A percentile compares a stretch with the other conserved stretches of the same genome.
phyloP scores from a whole-genome alignment of 345 rosid genomes.

The Mercurialis annua region DNA sequence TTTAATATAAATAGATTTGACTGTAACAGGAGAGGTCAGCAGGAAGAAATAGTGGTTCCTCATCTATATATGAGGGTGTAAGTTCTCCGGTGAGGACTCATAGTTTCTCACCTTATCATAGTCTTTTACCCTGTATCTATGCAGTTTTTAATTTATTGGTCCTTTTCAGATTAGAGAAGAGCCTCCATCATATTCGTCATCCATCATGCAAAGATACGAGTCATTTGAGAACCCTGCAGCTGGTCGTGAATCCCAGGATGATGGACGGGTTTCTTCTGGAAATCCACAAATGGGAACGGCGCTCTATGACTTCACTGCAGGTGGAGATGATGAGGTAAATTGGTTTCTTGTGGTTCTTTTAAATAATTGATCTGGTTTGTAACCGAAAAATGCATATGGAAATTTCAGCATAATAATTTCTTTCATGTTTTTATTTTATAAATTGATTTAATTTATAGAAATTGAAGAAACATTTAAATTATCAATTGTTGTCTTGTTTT shows the following conservation, averaged over 20 bases:
- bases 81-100: slow-evolving; percentile 63
- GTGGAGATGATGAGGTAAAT: slow-evolving; percentile 97
- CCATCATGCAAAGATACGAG: slow-evolving; percentile 47
- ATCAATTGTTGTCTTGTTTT: neutral
- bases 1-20: slow-evolving; percentile 7
- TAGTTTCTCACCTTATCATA: slow-evolving; percentile 8
- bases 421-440: neutral
- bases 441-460: too few species aligned
- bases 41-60: slow-evolving; percentile 50
- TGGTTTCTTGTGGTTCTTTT: slow-evolving; percentile 5
- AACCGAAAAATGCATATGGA: neutral
- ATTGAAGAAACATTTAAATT: neutral
- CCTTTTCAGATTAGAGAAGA: slow-evolving; percentile 77
- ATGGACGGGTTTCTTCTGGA: slow-evolving; percentile 53
- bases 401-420: neutral
- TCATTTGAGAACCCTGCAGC: slow-evolving; percentile 82
- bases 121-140: neutral
- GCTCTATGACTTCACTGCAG: slow-evolving; percentile 93
- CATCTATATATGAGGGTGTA: slow-evolving; percentile 56
- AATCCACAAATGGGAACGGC: slow-evolving; percentile 73
- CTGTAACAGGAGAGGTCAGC: slow-evolving; percentile 54
- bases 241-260: slow-evolving; percentile 57
- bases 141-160: slow-evolving; percentile 13
- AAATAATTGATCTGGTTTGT: neutral
- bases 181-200: slow-evolving; percentile 77